Evolutionary conservation across 192 early-diverging fungal genomes (phyloP), one percentile per base, ranked within the genome.

Genomic region (Gryganskiella cystojenkinii): DNA sequence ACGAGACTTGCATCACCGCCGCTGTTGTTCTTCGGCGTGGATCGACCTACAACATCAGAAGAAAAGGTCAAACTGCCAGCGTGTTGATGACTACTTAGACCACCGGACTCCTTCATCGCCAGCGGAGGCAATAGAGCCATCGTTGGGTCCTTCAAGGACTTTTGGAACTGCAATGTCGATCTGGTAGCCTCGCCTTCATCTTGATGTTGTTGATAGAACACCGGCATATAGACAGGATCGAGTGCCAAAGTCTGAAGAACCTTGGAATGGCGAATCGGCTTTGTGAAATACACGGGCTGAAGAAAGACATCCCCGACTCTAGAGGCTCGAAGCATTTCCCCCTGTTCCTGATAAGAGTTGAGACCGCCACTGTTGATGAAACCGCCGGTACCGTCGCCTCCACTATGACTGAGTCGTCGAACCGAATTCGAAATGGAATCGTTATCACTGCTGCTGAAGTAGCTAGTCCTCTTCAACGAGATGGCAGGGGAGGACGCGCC

Each of bases 191-290:
- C 54, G 28, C 33, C 54, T 8, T 56, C 54, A 37, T 33, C 33
- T 10, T 56, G 28, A n/a, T 56, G 28, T 30, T 28, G 28, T 5
- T 33, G 19, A 0, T 34, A 50, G 10, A 61, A 44, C 43, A 67
- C 13, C 20, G 62, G 65, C 50, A 62, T 63, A 4, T 58, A 37
- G 27, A 40, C 22, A 0, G 73, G 65, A 24, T 78, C 53, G 24
- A 68, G 65, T 2, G 57, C 45, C 6, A 78, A 28, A 0, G 50
- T 33, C 55, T 69, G 66, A 30, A 78, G 53, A 2, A 78, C 65
- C 55, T 78, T 78, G 61, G 73, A 78, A 22, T 78, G 73, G 1
- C 73, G 73, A 20, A 78, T 64, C 22, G 73, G 73, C 40, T 78
- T 78, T 1, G 73, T 69, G 37, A 69, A 64, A 25, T 78, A 78